Conservation (phyloP, 1,284 basidiomycete genomes). For the Austroboletus rostrupii region DNA sequence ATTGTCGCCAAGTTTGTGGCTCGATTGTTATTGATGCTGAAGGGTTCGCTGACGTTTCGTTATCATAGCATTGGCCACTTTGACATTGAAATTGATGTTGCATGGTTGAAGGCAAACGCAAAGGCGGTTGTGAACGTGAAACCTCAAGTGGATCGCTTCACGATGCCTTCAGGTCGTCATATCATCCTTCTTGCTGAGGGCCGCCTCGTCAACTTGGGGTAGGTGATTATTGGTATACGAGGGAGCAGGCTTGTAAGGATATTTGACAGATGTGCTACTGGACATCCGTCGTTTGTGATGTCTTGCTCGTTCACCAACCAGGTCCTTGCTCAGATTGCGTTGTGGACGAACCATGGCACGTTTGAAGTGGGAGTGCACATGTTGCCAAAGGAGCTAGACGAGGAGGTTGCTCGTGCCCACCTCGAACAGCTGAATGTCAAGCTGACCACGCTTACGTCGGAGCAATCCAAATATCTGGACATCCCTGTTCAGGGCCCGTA, state of each 20-base stretch:
- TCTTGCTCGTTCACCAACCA: constrained; percentile 99
- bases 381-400: constrained; percentile 96
- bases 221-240: constrained; percentile 30
- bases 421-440: constrained; percentile 90
- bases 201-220: constrained; percentile 98
- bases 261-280: constrained; percentile 67
- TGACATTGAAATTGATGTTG: constrained; percentile 98
- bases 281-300: constrained; percentile 98
- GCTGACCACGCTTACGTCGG: constrained; percentile 77
- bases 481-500: constrained; percentile 88
- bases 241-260: constrained; percentile 1
- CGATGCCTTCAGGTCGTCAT: constrained; percentile 87
- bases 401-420: constrained; percentile 98
- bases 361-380: constrained; percentile 96
- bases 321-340: constrained; percentile 95
- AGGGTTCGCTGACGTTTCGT: constrained; percentile 21
- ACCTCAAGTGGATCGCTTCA: constrained; percentile 98
- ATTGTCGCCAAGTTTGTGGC: constrained; percentile 90
- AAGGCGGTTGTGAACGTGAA: constrained; percentile 88
- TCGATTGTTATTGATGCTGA: neutral
- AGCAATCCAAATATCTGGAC: constrained; percentile 91
- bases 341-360: constrained; percentile 89
- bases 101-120: constrained; percentile 96
- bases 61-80: constrained; percentile 95
- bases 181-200: constrained; percentile 97